Evolutionary conservation across 805 yeast genomes (phyloP).

Genomic region (Schizosaccharomyces octosporus): DNA sequence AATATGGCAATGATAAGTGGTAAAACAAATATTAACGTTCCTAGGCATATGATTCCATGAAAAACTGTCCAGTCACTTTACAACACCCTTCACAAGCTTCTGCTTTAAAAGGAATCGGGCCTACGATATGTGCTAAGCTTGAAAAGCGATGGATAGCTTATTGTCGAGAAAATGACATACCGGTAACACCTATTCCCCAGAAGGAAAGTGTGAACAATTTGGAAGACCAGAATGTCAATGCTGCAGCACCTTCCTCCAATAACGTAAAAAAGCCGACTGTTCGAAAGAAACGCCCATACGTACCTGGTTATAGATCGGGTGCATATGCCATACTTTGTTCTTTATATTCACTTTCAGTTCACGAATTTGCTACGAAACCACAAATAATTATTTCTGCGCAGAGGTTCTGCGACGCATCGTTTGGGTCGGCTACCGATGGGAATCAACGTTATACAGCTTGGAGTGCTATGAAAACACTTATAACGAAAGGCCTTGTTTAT

Average conservation of each 20-base stretch:
- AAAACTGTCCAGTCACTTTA: slow-evolving; percentile 21
- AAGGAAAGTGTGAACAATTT: not conserved
- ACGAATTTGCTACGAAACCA: slow-evolving; percentile 37
- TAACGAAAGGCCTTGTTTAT: slow-evolving; percentile 33
- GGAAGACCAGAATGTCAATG: not conserved
- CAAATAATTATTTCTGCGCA: slow-evolving; percentile 30
- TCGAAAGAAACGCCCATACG: slow-evolving; percentile 20
- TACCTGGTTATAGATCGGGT: slow-evolving; percentile 58
- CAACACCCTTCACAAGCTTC: slow-evolving; percentile 32
- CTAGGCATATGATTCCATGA: slow-evolving; percentile 31
- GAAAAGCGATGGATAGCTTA: slow-evolving; percentile 23
- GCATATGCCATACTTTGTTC: slow-evolving; percentile 60
- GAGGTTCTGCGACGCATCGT: slow-evolving; percentile 10
- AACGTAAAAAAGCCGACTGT: slow-evolving; percentile 7
- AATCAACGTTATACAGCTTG: slow-evolving; percentile 43
- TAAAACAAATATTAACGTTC: not conserved
- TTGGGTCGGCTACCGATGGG: slow-evolving; percentile 6
- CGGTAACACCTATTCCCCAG: slow-evolving; percentile 6
- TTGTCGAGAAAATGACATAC: slow-evolving; percentile 30
- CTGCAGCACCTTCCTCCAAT: not conserved
- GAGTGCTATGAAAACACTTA: slow-evolving; percentile 39
- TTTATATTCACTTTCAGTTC: slow-evolving; percentile 17
- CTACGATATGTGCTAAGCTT: slow-evolving; percentile 31
- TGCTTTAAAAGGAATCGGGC: slow-evolving; percentile 46
- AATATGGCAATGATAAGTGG: not conserved